Evolutionary conservation across 2,329 filamentous ascomycete species (phyloP), one percentile per base, ranked within the genome.

Genomic region (Ambrosiella cleistominuta): DNA sequence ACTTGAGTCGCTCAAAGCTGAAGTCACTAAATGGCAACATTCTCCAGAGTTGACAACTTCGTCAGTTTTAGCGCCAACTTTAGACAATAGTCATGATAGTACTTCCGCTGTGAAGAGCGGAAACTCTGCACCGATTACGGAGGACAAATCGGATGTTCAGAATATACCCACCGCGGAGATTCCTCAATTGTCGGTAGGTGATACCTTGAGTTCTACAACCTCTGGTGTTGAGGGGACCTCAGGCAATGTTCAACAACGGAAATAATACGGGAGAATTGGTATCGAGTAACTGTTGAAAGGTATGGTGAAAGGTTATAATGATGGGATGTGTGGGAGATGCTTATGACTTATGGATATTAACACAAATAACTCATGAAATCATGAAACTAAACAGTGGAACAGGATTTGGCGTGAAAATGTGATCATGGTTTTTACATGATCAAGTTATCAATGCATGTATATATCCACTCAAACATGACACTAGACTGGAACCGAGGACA

Each of bases 11-110:
- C 79, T 98, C 72, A 90, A 86, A 70, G 81, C 81, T 58, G 93
- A 98, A 66, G 89, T 98, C 7, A 79, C 83, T 51, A 91, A 88
- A 68, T 94, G 88, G 88, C 89, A 95, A 69, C 76, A 74, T 61
- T 77, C 72, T 38, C 75, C 79, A 1, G 78, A 81, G 13, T 64
- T 74, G 9, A 64, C 67, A 56, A 27, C 54, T 7, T 59, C 58
- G 12, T 52, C 62, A 2, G 38, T 55, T 3, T 47, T 57, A n/a
- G 54, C 36, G 12, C 57, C 58, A 9, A 45, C 47, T 47, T 36
- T 49, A 35, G 40, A 17, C 9, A 27, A 56, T 7, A 36, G 40
- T 49, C 36, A n/a, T 37, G 57, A 19, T n/a, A 35, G 47, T 8
- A 52, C 39, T 27, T 9, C 15, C 11, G 53, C 49, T 8, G 27